Evolutionary conservation across 495 filamentous ascomycete genomes (phyloP).

Genomic region (Hypomontagnella monticulosa): DNA sequence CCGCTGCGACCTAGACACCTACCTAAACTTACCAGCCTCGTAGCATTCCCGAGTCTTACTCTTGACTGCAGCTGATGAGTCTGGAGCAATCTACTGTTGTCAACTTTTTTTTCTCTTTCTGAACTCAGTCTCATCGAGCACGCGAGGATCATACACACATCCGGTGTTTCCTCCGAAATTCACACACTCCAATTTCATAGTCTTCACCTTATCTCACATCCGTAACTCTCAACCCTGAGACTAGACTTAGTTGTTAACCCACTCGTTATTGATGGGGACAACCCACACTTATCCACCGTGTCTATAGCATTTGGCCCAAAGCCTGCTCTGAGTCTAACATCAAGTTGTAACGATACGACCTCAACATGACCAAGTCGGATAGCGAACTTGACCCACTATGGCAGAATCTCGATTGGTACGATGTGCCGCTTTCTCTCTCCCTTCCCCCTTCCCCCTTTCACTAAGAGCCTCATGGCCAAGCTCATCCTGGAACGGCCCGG

Average conservation of each 20-base stretch:
- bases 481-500: slow-evolving; percentile 11
- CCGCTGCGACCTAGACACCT: background rate
- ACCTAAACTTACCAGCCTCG: background rate
- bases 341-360: slow-evolving; percentile 37
- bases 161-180: slow-evolving; percentile 21
- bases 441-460: slow-evolving; percentile 1
- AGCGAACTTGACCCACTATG: slow-evolving; percentile 72
- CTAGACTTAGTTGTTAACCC: slow-evolving; percentile 4
- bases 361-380: slow-evolving; percentile 56
- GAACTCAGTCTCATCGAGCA: slow-evolving; percentile 9
- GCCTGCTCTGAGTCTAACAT: slow-evolving; percentile 24
- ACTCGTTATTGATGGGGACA: slow-evolving; percentile 23
- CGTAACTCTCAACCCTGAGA: slow-evolving; percentile 2
- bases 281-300: slow-evolving; percentile 13
- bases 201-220: slow-evolving; percentile 13
- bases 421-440: slow-evolving; percentile 10
- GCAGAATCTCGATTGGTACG: slow-evolving; percentile 72
- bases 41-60: no score
- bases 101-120: slow-evolving; percentile 11
- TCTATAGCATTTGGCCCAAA: slow-evolving; percentile 13
- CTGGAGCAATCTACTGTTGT: slow-evolving; percentile 9
- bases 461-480: slow-evolving; percentile 24
- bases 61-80: no score
- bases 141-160: slow-evolving; percentile 14
- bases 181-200: slow-evolving; percentile 9